A percentile compares a stretch with the other conserved stretches of the same genome.
These are phyloP conservation scores for Candida succiphila DNA, from an alignment of 805 yeast genomes.

Conservation along the genomic window DNA sequence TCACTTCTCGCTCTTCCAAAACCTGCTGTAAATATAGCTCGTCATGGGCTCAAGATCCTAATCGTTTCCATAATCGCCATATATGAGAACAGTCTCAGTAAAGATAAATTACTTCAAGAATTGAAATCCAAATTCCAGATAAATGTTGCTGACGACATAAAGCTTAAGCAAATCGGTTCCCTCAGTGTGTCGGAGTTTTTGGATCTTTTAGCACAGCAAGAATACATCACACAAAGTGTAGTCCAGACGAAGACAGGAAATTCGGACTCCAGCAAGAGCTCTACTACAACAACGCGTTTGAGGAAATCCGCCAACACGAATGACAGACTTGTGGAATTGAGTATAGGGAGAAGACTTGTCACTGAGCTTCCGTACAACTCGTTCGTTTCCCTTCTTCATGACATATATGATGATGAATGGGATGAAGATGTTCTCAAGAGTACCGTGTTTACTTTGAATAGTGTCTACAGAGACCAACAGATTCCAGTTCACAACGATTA, in stretches of 20 bases:
- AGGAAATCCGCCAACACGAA: constrained; percentile 8
- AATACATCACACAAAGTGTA: constrained; percentile 12
- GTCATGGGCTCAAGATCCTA: constrained; percentile 18
- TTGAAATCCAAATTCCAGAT: constrained; percentile 15
- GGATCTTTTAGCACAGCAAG: constrained; percentile 14
- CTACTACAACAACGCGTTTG: constrained; percentile 3
- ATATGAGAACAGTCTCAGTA: constrained; percentile 17
- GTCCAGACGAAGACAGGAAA: not conserved
- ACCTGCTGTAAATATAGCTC: constrained; percentile 12
- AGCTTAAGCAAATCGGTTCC: constrained; percentile 10
- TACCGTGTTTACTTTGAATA: constrained; percentile 15
- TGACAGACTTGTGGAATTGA: constrained; percentile 13
- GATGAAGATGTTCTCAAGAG: constrained; percentile 16
- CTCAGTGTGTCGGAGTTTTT: constrained; percentile 13
- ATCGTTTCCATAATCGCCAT: constrained; percentile 16
- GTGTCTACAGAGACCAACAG: too few relatives aligned
- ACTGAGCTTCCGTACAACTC: constrained; percentile 15
- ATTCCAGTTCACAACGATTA: too few relatives aligned
- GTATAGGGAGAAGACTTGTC: constrained; percentile 19
- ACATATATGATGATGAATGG: constrained; percentile 18
- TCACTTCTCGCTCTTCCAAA: constrained; percentile 14
- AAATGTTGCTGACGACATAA: constrained; percentile 11
- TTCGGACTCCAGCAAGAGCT: too few relatives aligned
- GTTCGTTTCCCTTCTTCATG: constrained; percentile 16
- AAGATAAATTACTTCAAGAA: constrained; percentile 15